Evolutionary conservation across 768 basidiomycete species (phyloP), one percentile per base, ranked within the genome.

Genomic region (Termitomyces sp.): DNA sequence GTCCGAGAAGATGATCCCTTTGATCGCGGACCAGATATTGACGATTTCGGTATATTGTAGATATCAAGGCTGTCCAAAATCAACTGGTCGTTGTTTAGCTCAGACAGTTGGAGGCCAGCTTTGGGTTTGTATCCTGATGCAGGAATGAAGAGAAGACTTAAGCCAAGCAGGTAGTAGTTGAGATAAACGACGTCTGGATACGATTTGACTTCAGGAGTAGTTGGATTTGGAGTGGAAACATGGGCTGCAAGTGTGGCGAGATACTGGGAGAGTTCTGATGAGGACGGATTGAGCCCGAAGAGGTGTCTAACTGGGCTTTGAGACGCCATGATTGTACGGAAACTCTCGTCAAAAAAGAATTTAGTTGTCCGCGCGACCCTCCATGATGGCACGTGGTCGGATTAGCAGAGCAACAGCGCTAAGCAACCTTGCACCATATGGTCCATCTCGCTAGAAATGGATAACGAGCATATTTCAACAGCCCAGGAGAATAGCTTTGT

Each of bases 151-250:
- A 89, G 83, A 50, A 97, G 75, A 65, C 94, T 96, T 67, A 96
- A 68, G 11, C 96, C 96, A 36, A 96, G 79, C 1, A 80, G 37
- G 68, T 81, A 82, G 76, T 93, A 96, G 72, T 92, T 96, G 77
- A 92, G 83, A 78, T 95, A 98, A 65, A 94, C 86, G 8, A 83
- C 83, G 71, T 97, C 93, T 34, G 91, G 71, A 71, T 92, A 95
- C 0, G 86, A 78, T 71, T 92, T 94, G 73, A 94, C 75, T 66
- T 91, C 83, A 37, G 91, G 87, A n/a, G 65, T 66, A 5, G 69
- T 40, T 17, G 64, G 55, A 20, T 63, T 56, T 15, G 71, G 45
- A n/a, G 62, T 51, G 20, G 62, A 63, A 11, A 72, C 47, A 11
- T 73, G 61, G 8, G 67, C 43, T 7, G 75, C 66, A 14, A 86